phyloP scores from a whole-genome alignment of 148 eudicot species.

The Rhododendron ovatum region DNA sequence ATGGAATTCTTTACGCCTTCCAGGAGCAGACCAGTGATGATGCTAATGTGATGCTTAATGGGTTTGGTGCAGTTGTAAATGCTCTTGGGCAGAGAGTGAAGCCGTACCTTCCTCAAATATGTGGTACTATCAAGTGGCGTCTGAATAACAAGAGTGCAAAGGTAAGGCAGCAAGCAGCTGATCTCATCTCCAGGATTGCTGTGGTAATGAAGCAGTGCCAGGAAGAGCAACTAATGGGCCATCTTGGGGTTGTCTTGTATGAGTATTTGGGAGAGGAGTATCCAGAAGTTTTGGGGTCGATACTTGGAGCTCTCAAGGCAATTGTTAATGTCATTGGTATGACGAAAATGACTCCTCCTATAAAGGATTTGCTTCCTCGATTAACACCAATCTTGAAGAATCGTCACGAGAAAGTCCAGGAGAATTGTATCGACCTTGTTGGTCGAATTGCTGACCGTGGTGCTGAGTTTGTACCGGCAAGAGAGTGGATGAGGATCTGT shows the following conservation, averaged over 20 bases:
- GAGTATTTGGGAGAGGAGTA: constrained; percentile 95
- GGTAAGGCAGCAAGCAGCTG: constrained; percentile 97
- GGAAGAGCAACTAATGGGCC: constrained; percentile 98
- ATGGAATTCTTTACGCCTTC: constrained; percentile 93
- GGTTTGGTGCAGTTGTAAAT: constrained; percentile 96
- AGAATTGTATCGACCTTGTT: constrained; percentile 94
- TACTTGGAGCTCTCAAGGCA: constrained; percentile 87
- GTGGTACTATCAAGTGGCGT: constrained; percentile 98
- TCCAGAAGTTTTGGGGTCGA: constrained; percentile 94
- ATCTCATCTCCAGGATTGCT: constrained; percentile 87
- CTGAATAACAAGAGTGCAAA: constrained; percentile 97
- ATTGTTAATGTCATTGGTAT: constrained; percentile 95
- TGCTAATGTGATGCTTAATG: constrained; percentile 98
- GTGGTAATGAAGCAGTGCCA: constrained; percentile 98
- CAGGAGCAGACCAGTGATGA: constrained; percentile 98
- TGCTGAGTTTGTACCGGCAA: constrained; percentile 92
- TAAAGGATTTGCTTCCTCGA: constrained; percentile 88
- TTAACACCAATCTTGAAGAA: constrained; percentile 87
- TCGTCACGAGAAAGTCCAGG: constrained; percentile 95
- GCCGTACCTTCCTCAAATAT: constrained; percentile 93
- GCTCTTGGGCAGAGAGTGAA: constrained; percentile 92
- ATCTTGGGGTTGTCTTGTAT: constrained; percentile 90
- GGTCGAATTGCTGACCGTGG: constrained; percentile 97
- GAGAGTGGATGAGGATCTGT: constrained; percentile 98
- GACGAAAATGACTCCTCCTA: constrained; percentile 99